Base-by-base conservation (phyloP, 2,329 filamentous ascomycete species). In the Trichoderma brevicompactum region DNA sequence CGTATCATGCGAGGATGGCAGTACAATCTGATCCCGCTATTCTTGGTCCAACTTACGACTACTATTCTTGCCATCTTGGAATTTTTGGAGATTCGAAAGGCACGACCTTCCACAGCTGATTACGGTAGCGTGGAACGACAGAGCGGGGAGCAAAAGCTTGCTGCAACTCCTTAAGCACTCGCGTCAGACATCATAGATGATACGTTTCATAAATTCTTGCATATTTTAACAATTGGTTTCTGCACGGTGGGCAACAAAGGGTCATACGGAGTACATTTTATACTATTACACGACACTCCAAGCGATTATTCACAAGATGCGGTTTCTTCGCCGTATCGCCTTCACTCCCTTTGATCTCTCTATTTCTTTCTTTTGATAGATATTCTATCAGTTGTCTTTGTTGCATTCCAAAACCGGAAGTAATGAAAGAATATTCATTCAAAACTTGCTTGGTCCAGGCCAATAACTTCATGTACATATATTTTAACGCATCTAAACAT, bases 11-110 rank as follows among this genome's bases (percentile, higher is more conserved):
- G 66, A 1, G 72, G 72, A 2, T 74, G 72, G 72, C 71, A 74
- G 38, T 74, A 72, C 23, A 74, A 74, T 38, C 60, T 74, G 2
- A 74, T 74, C 9, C 72, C 72, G 1, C 71, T 74, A 60, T 74
- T 74, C n/a, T 41, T 73, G 0, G 44, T 74, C 2, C 72, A 74
- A 34, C 64, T 74, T 4, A 46, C 48, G 2, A 72, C 73, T 17
- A 74, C 72, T 1, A 60, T 52, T 1, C 46, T 74, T 43, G 71
- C 72, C 2, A 34, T 72, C 1, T 68, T 68, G 67, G 72, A 74
- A 23, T 69, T 63, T 0, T 55, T 67, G 48, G 46, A 66, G 17
- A 65, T 65, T 59, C 65, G 70, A 23, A 70, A 64, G 10, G 15
- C 61, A 5, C 48, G 55, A 23, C 62, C 65, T 32, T 34, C 54